Conservation (phyloP, 2,329 filamentous ascomycete genomes). For the Aspergillus fumigatus region DNA sequence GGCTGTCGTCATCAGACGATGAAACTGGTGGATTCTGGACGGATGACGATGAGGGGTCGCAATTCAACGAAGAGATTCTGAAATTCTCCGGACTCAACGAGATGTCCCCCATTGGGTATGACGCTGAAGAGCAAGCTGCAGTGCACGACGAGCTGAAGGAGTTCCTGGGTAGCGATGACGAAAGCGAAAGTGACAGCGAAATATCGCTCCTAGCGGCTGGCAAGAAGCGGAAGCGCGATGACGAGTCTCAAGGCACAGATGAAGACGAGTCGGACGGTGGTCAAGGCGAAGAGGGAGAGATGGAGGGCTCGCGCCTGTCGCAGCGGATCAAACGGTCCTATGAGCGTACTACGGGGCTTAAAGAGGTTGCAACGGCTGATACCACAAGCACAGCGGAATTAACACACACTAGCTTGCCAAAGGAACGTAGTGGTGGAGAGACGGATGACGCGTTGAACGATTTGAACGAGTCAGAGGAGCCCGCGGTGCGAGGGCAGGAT, state of each 20-base stretch:
- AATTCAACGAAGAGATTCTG: conserved; percentile 43
- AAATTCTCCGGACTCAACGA: conserved; percentile 49
- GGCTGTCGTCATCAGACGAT: conserved; percentile 44
- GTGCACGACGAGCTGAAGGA: conserved; percentile 71
- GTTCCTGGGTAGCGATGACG: conserved; percentile 55
- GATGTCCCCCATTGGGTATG: conserved; percentile 50
- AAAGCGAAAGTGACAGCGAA: conserved; percentile 50
- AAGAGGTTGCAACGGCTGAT: conserved; percentile 30
- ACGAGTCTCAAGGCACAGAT: conserved; percentile 22
- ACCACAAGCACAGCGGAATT: conserved; percentile 10
- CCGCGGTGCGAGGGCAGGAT: conserved; percentile 24
- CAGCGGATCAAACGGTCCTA: conserved; percentile 41
- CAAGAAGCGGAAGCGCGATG: conserved; percentile 38
- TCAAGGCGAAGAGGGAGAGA: conserved; percentile 34
- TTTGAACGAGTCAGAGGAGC: conserved; percentile 25
- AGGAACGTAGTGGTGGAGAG: conserved; percentile 23
- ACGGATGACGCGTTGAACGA: conserved; percentile 23
- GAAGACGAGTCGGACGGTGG: conserved; percentile 29
- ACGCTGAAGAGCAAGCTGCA: conserved; percentile 59
- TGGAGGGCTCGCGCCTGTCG: conserved; percentile 31
- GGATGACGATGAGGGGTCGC: conserved; percentile 37
- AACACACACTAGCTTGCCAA: not conserved
- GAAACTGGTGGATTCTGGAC: conserved; percentile 46
- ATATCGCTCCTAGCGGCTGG: conserved; percentile 18
- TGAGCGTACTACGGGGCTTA: conserved; percentile 36